A percentile compares a stretch with the other conserved stretches of the same genome.
Conservation (phyloP, 2,329 filamentous ascomycete genomes). For the Venturia effusa region DNA sequence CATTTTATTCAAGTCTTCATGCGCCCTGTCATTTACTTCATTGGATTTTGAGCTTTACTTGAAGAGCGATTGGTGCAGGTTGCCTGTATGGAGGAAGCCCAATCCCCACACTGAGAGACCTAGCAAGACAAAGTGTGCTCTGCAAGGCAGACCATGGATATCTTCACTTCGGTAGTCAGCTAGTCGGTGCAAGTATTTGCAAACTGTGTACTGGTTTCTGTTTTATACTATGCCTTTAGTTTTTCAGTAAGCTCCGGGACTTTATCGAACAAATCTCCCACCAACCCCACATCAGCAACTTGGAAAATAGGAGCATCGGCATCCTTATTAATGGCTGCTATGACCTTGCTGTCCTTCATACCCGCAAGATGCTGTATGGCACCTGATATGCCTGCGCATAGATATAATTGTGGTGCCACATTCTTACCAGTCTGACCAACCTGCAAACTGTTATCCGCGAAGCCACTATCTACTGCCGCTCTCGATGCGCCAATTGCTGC, state of each 20-base stretch:
- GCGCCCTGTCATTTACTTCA: too few species aligned
- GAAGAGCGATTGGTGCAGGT: too few species aligned
- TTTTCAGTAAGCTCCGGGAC: slow-evolving; percentile 95
- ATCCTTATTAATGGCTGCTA: slow-evolving; percentile 98
- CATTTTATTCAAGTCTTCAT: too few species aligned
- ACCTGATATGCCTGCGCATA: slow-evolving; percentile 91
- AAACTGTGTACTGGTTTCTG: background rate
- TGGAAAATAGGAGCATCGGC: slow-evolving; percentile 96
- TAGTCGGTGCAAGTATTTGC: background rate
- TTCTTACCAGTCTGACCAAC: slow-evolving; percentile 99
- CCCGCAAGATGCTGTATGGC: slow-evolving; percentile 97
- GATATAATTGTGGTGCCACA: slow-evolving; percentile 87
- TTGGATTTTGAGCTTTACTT: too few species aligned
- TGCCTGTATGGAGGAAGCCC: too few species aligned
- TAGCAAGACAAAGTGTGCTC: too few species aligned
- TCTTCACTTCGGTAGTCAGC: too few species aligned
- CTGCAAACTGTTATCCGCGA: slow-evolving; percentile 96
- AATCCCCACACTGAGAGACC: too few species aligned
- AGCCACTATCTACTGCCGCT: slow-evolving; percentile 92
- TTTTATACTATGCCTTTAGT: slow-evolving; percentile 45
- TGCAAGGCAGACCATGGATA: too few species aligned
- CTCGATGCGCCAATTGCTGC: slow-evolving; percentile 94
- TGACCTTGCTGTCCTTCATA: slow-evolving; percentile 99
- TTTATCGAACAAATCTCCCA: slow-evolving; percentile 91
- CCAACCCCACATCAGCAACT: slow-evolving; percentile 88